Evolutionary conservation across 345 rosid species (phyloP).

Genomic region (Syzygium aromaticum): DNA sequence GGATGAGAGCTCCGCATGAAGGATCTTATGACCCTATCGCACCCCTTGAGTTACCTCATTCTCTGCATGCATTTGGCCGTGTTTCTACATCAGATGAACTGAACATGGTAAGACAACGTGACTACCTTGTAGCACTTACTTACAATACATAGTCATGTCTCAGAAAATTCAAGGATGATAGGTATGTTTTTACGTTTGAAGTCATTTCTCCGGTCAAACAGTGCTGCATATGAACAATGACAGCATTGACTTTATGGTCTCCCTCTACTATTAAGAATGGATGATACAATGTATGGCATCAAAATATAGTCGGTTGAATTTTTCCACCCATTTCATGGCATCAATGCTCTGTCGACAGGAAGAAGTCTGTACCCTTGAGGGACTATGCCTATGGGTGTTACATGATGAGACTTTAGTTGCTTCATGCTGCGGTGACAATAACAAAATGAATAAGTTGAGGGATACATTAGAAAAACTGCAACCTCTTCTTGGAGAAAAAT

Average conservation of each 20-base stretch:
- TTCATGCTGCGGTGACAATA: neutral
- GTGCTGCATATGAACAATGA: neutral
- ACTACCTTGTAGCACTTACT: neutral
- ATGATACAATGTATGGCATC: neutral
- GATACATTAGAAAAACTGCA: neutral
- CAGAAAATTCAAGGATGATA: neutral
- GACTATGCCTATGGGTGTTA: neutral
- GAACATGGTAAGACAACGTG: constrained; percentile 24
- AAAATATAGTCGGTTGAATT: neutral
- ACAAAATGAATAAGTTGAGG: neutral
- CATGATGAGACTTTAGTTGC: neutral
- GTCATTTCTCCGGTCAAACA: neutral
- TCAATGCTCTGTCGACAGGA: neutral
- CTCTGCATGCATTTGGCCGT: constrained; percentile 63
- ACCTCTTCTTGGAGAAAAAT: neutral
- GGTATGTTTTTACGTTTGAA: neutral
- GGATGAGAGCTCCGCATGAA: constrained; percentile 41
- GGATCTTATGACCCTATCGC: constrained; percentile 57
- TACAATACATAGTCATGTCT: neutral
- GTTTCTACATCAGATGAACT: constrained; percentile 35
- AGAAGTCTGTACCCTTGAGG: neutral
- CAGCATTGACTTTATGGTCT: neutral
- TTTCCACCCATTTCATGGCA: neutral
- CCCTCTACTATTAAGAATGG: neutral
- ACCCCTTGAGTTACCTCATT: constrained; percentile 71